Evolutionary conservation across 1,284 basidiomycete genomes (phyloP), one percentile per base, ranked within the genome.

Genomic region (Lentinus polychrous): DNA sequence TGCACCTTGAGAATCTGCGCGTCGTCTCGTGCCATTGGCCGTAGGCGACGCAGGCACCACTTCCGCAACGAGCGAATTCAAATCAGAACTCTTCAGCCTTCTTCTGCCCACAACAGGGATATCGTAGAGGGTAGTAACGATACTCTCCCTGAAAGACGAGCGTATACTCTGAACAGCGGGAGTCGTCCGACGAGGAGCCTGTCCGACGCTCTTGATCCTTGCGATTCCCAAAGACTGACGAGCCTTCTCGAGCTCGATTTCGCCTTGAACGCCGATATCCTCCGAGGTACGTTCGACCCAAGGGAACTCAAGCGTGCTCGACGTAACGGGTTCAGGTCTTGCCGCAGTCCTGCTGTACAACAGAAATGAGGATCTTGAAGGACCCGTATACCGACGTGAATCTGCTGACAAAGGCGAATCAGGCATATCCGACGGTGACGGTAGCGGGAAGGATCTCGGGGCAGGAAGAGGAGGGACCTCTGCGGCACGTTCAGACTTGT

Each of bases 181-280:
- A 22, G 70, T 73, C 3, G 50, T 56, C 49, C 60, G 64, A 45
- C 60, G 62, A 2, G 70, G 66, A 22, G 62, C 72, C 27, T 57
- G 67, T 1, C 75, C 73, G 34, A 72, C 60, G 51, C 65, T 73
- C 65, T 71, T 75, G 44, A 73, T 65, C 44, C 66, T 63, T 24
- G 61, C 50, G 17, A 62, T 14, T 23, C 41, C 48, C 18, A 42
- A 22, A 32, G 23, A 43, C 41, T 37, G 18, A 18, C 47, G 36
- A 14, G 49, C 49, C 5, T 20, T 35, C 15, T 45, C 43, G 11
- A 50, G 43, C 20, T 37, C 49, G n/a, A 44, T 44, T 15, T 46
- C 35, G 24, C 49, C 49, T 18, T 50, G 34, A n/a, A 35, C 48
- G 27, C 23, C 48, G n/a, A 43, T 37, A 32, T 43, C 32, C 6